Evolutionary conservation across 305 asterid genomes (phyloP).

Genomic region (Lippia alba): DNA sequence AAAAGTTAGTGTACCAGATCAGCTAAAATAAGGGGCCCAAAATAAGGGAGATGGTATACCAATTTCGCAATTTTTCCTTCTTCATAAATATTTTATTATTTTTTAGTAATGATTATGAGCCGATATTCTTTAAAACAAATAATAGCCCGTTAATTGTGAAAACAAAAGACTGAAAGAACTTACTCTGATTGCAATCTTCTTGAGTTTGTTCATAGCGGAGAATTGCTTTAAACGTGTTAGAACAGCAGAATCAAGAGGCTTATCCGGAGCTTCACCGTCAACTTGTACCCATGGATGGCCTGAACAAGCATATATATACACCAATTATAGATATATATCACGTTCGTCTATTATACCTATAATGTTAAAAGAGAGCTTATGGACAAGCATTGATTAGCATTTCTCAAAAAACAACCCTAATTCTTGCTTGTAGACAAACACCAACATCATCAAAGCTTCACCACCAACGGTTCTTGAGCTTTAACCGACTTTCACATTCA

Average conservation of each 20-base stretch:
- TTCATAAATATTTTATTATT: no score
- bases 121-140: no score
- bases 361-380: not conserved
- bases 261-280: constrained; percentile 80
- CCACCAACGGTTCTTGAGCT: no score
- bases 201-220: constrained; percentile 89
- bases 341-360: constrained; percentile 1
- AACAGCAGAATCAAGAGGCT: constrained; percentile 90
- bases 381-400: not conserved
- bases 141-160: not conserved
- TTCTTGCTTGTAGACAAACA: no score
- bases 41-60: no score
- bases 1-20: no score
- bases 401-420: no score
- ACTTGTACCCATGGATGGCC: constrained; percentile 93
- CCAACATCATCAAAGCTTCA: no score
- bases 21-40: no score
- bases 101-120: no score
- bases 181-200: constrained; percentile 88
- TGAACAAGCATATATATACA: constrained; percentile 37
- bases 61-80: no score
- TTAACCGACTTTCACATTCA: no score
- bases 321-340: constrained; percentile 12
- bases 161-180: constrained; percentile 31
- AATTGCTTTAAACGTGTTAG: constrained; percentile 80